Evolutionary conservation across 805 yeast species (phyloP).

Genomic region (Candida namnaoensis): DNA sequence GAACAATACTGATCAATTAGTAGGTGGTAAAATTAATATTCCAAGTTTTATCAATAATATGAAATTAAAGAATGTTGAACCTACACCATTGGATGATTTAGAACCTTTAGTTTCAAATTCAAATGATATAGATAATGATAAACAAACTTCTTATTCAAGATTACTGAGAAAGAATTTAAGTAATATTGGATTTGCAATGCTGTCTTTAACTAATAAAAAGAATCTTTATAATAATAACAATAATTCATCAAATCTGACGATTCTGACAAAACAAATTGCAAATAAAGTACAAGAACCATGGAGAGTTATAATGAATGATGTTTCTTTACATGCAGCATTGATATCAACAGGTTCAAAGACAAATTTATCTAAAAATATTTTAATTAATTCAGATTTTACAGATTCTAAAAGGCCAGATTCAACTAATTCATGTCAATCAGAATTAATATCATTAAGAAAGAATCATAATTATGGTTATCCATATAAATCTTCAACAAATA

Average conservation of each 20-base stretch:
- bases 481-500: no score
- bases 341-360: constrained; percentile 23
- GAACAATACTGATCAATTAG: no score
- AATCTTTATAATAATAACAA: background rate
- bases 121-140: background rate
- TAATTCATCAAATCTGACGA: no score
- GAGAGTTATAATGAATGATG: constrained; percentile 25
- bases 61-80: background rate
- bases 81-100: background rate
- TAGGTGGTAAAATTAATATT: no score
- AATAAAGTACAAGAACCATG: constrained; percentile 13
- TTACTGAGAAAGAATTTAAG: background rate
- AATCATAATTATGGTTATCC: no score
- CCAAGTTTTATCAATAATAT: background rate
- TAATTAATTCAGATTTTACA: constrained; percentile 14
- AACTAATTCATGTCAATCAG: background rate
- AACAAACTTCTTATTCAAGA: background rate
- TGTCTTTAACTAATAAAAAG: background rate
- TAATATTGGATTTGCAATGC: background rate
- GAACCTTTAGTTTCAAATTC: background rate
- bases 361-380: background rate
- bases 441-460: background rate
- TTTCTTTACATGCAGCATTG: constrained; percentile 29
- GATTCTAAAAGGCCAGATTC: constrained; percentile 4
- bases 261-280: background rate